These are phyloP conservation scores for Colletotrichum spinosum DNA, from an alignment of 2,329 filamentous ascomycete genomes.

Conservation along the genomic window DNA sequence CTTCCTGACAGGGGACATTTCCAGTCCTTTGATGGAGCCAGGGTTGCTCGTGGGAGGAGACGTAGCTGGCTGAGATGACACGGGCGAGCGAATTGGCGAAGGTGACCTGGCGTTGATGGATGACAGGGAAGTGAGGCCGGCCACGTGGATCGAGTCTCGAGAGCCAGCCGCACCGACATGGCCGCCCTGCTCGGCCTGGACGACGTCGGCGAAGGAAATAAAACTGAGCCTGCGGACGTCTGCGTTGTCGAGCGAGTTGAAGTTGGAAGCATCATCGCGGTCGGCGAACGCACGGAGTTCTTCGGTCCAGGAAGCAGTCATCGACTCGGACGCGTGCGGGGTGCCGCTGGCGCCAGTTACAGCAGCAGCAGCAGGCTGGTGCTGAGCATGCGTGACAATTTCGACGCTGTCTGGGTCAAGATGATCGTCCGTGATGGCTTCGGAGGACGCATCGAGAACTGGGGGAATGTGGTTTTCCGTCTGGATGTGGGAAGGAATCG, in stretches of 20 bases:
- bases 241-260: constrained; percentile 79
- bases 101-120: constrained; percentile 73
- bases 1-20: constrained; percentile 73
- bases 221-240: constrained; percentile 90
- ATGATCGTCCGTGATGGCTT: constrained; percentile 88
- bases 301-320: constrained; percentile 65
- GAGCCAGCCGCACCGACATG: constrained; percentile 61
- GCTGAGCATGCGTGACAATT: constrained; percentile 87
- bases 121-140: constrained; percentile 73
- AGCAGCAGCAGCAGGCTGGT: constrained; percentile 80
- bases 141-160: constrained; percentile 77
- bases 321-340: constrained; percentile 52
- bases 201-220: constrained; percentile 96
- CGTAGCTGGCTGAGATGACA: constrained; percentile 76
- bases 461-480: constrained; percentile 95
- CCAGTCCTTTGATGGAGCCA: constrained; percentile 78
- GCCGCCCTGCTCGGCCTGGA: constrained; percentile 83
- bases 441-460: constrained; percentile 89
- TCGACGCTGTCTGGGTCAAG: constrained; percentile 91
- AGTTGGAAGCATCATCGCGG: constrained; percentile 76
- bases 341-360: constrained; percentile 64
- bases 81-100: constrained; percentile 83
- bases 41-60: constrained; percentile 83
- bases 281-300: constrained; percentile 67
- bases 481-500: constrained; percentile 93